These are phyloP conservation scores for Rhynchosporium graminicola DNA, from an alignment of 2,329 filamentous ascomycete genomes.

Conservation along the genomic window DNA sequence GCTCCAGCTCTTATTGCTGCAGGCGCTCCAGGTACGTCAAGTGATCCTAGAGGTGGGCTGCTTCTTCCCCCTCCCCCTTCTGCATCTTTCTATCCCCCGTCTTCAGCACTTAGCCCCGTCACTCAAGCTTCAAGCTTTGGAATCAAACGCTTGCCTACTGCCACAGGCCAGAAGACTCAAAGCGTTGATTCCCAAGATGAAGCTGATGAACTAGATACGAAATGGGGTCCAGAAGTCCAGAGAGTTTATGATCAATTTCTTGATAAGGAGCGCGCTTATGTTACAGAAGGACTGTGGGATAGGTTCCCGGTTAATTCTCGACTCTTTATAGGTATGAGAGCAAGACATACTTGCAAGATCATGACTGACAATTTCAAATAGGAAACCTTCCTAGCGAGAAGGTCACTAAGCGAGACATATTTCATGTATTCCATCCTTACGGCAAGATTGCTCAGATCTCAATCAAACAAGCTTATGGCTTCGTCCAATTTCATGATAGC, in stretches of 20 bases:
- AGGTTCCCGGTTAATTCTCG: conserved; percentile 75
- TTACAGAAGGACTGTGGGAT: conserved; percentile 79
- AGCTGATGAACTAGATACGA: conserved; percentile 38
- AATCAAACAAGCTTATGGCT: conserved; percentile 95
- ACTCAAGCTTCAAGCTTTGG: conserved; percentile 32
- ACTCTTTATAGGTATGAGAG: conserved; percentile 72
- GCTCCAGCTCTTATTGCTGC: conserved; percentile 36
- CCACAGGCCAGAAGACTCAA: conserved; percentile 26
- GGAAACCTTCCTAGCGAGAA: conserved; percentile 92
- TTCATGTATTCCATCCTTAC: conserved; percentile 83
- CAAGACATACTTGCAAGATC: conserved; percentile 12
- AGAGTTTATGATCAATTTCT: conserved; percentile 72
- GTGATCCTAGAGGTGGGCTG: conserved; percentile 38
- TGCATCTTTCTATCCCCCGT: conserved; percentile 36
- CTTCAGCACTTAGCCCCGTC: conserved; percentile 29
- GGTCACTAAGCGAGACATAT: conserved; percentile 91
- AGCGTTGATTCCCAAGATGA: conserved; percentile 33
- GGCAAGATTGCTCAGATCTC: conserved; percentile 91
- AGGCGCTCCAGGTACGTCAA: conserved; percentile 40
- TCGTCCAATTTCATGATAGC: conserved; percentile 86
- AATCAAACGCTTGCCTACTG: conserved; percentile 26
- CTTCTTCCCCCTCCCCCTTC: conserved; percentile 39
- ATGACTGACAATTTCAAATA: conserved; percentile 44
- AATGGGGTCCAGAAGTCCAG: conserved; percentile 54
- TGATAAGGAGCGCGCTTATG: conserved; percentile 71